Evolutionary conservation across 768 basidiomycete genomes (phyloP).

Genomic region (Podaxis sp.): DNA sequence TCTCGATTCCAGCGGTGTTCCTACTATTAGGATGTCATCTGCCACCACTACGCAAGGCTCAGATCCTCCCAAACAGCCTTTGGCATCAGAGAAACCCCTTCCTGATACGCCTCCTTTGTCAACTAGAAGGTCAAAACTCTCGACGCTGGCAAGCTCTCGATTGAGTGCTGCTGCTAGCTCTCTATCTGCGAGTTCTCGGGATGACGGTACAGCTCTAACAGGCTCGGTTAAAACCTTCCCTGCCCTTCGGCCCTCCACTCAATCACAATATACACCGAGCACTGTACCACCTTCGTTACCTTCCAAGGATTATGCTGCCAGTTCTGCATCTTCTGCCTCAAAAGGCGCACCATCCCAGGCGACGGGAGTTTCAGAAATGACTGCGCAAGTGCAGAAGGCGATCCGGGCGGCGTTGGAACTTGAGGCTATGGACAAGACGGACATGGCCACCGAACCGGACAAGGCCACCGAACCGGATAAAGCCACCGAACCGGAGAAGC

Average conservation of each 20-base stretch:
- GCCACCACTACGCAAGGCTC: conserved; percentile 3
- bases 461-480: conserved; percentile 8
- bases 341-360: conserved; percentile 21
- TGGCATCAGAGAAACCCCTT: conserved; percentile 17
- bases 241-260: conserved; percentile 61
- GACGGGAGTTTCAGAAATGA: conserved; percentile 42
- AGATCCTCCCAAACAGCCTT: conserved; percentile 2
- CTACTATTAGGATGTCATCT: conserved; percentile 37
- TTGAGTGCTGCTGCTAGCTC: conserved; percentile 42
- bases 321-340: conserved; percentile 16
- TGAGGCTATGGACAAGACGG: conserved; percentile 48
- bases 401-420: conserved; percentile 65
- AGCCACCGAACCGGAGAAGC: background rate
- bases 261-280: conserved; percentile 43
- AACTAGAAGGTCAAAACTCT: conserved; percentile 63
- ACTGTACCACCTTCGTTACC: conserved; percentile 28
- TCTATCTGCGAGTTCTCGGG: conserved; percentile 50
- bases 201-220: conserved; percentile 49
- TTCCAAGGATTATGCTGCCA: conserved; percentile 25
- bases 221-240: conserved; percentile 75
- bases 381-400: conserved; percentile 61
- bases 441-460: conserved; percentile 13
- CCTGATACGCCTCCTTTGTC: conserved; percentile 23
- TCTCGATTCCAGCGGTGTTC: background rate
- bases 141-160: conserved; percentile 64